Percentiles rank a stretch among this genome's conserved stretches.
phyloP scores from a whole-genome alignment of 305 asterid genomes.

The Ilex paraguariensis region DNA sequence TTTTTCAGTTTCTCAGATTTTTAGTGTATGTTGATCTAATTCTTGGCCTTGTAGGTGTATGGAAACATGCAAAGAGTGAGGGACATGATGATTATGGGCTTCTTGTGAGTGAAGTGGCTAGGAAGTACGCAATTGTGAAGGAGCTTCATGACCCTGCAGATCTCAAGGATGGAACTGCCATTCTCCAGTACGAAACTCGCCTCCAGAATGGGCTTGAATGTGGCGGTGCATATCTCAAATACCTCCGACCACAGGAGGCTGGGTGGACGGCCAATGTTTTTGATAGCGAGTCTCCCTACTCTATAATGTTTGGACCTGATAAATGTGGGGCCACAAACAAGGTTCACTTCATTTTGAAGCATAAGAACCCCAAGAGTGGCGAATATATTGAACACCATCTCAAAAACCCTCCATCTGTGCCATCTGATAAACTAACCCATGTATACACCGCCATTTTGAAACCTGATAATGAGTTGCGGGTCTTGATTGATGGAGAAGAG shows the following conservation, averaged over 20 bases:
- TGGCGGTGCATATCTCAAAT: constrained; percentile 6
- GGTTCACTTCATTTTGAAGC: constrained; percentile 8
- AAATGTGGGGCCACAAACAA: constrained; percentile 8
- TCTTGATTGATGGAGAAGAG: constrained; percentile 9
- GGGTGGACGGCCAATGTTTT: constrained; percentile 4
- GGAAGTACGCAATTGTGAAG: constrained; percentile 5
- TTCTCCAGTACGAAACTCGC: constrained; percentile 4
- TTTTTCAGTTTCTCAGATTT: no score
- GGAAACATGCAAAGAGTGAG: constrained; percentile 4
- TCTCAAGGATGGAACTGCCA: not conserved
- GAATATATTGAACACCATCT: constrained; percentile 5
- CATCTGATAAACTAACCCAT: constrained; percentile 7
- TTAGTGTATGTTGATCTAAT: not conserved
- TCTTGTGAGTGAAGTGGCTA: constrained; percentile 3
- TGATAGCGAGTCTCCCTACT: constrained; percentile 5
- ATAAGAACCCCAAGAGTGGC: constrained; percentile 1
- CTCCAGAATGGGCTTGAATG: constrained; percentile 7
- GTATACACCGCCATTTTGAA: constrained; percentile 8
- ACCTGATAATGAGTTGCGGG: not conserved
- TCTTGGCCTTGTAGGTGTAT: not conserved
- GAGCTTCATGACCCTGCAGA: not conserved
- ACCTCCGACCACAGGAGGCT: constrained; percentile 4
- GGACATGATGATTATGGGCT: constrained; percentile 11
- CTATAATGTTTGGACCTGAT: constrained; percentile 6
- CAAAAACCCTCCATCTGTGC: constrained; percentile 1